These are phyloP conservation scores for Apium graveolens DNA, from an alignment of 129 eudicot species.

Conservation along the genomic window DNA sequence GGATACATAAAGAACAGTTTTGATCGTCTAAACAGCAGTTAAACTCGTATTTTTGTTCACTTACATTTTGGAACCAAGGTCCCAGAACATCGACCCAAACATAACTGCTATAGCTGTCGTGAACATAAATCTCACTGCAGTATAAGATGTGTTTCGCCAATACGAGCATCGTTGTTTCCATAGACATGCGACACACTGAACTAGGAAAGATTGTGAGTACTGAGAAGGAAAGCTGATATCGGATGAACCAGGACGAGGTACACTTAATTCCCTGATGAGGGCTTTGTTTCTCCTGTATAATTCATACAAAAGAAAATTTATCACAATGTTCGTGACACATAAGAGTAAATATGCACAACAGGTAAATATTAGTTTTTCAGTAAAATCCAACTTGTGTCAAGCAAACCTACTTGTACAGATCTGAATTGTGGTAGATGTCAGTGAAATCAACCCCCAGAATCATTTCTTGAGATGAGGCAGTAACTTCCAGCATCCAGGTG, in stretches of 20 bases:
- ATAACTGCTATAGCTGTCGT: neutral
- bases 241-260: conserved; percentile 8
- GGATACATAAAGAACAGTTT: neutral
- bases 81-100: conserved; percentile 14
- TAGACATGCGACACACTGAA: conserved; percentile 18
- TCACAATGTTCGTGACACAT: neutral
- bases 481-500: conserved; percentile 32
- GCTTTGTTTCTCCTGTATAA: conserved; percentile 13
- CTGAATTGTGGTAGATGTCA: conserved; percentile 19
- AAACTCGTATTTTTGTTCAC: neutral
- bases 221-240: conserved; percentile 21
- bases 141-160: conserved; percentile 15
- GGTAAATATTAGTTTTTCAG: neutral
- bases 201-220: conserved; percentile 19
- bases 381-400: neutral
- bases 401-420: conserved; percentile 14
- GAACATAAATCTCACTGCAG: conserved; percentile 11
- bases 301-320: neutral
- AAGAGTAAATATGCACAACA: neutral
- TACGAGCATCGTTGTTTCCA: conserved; percentile 22
- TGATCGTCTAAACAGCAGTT: neutral
- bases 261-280: conserved; percentile 3
- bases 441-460: conserved; percentile 23
- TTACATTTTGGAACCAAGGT: conserved; percentile 12
- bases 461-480: conserved; percentile 25